phyloP scores from a whole-genome alignment of 1,284 basidiomycete species.

The Mycosarcoma maydis region DNA sequence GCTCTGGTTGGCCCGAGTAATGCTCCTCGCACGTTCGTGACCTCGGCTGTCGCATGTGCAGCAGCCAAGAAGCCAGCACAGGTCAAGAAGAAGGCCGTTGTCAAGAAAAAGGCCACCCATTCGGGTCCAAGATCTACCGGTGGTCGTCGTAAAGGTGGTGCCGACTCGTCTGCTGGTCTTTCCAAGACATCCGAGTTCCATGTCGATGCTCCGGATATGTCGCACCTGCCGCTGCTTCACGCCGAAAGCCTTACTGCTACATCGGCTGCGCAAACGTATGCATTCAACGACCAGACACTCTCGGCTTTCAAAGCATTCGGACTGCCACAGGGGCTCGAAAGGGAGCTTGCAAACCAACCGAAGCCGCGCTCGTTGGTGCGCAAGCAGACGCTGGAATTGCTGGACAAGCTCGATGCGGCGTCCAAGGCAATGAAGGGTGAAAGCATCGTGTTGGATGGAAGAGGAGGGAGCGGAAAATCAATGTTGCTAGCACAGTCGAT shows the following conservation, averaged over 20 bases:
- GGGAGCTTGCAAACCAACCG: conserved; percentile 43
- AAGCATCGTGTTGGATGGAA: conserved; percentile 70
- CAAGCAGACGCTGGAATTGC: conserved; percentile 51
- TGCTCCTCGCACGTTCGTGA: conserved; percentile 21
- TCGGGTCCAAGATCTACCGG: conserved; percentile 53
- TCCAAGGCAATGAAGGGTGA: conserved; percentile 19
- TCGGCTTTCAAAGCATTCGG: conserved; percentile 53
- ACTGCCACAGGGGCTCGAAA: conserved; percentile 51
- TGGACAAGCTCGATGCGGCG: conserved; percentile 49
- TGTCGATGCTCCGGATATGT: conserved; percentile 52
- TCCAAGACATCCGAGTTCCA: conserved; percentile 49
- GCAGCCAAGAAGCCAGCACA: conserved; percentile 46
- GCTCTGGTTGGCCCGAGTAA: conserved; percentile 7
- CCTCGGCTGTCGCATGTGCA: conserved; percentile 19
- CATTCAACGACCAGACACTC: conserved; percentile 46
- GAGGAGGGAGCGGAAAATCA: conserved; percentile 82
- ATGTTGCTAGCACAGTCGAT: conserved; percentile 82
- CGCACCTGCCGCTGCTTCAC: conserved; percentile 46
- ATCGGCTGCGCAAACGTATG: conserved; percentile 42
- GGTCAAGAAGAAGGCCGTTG: conserved; percentile 58
- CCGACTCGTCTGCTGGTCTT: conserved; percentile 42
- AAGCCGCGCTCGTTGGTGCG: conserved; percentile 52
- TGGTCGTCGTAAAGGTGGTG: conserved; percentile 54
- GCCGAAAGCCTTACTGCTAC: conserved; percentile 40
- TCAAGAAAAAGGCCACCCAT: conserved; percentile 49